Base-by-base conservation (phyloP, 495 filamentous ascomycete species). In the Echria macrotheca region DNA sequence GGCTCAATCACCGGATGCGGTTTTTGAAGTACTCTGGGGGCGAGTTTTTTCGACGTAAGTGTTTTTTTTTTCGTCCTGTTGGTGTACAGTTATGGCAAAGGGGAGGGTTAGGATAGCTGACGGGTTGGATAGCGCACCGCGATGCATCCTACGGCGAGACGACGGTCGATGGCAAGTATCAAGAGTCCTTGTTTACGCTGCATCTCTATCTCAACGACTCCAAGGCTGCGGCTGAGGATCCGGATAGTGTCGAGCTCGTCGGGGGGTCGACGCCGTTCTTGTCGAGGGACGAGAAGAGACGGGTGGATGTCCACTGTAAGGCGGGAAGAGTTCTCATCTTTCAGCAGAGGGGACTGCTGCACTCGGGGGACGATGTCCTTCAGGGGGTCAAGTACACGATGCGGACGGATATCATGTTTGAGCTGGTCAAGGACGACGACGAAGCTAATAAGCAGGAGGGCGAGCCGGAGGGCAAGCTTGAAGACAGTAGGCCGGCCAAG, bases 171-270 rank as follows among this genome's bases (percentile, higher is more conserved):
- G 59, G 70, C 15, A 62, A 60, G 35, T 77, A 37, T 0, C 44
- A 63, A 8, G 41, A 88, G 60, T 87, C 87, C 2, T 75, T 81
- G 44, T 84, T 82, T 56, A 95, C 91, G 0, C 65, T 95, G 21
- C 91, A 96, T 49, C 64, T 95, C 12, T 96, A 95, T 63, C 74
- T 96, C 42, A 90, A 86, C 60, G 70, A 74, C 47, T 71, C 66
- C 38, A 59, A 65, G 51, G 62, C 66, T 12, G 69, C 64, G 47
- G 62, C 66, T 12, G 69, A 64, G 47, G 64, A 40, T 12, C 45
- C 36, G 4, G 49, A 52, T 8, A 41, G 53, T 25, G 64, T 54
- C 18, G 73, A 71, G 25, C 60, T 84, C 10, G 58, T 69, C 0
- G 85, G 83, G 3, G 85, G 84, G 18, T 74, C 85, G 1, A 86